Evolutionary conservation across 2,329 filamentous ascomycete genomes (phyloP), one percentile per base, ranked within the genome.

Genomic region (Paecilomyces sp.): DNA sequence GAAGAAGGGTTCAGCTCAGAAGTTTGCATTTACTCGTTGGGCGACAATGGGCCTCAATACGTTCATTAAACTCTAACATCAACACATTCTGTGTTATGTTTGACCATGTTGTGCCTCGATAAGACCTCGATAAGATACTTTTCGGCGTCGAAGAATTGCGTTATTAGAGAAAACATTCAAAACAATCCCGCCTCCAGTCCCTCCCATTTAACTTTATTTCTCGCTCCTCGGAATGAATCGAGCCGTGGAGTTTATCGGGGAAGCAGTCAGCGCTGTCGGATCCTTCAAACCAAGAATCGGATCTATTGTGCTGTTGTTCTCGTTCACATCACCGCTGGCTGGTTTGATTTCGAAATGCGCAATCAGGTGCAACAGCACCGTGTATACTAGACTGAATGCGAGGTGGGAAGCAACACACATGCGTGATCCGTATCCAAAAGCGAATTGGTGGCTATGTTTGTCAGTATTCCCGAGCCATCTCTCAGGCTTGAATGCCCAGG

Each of bases 401-500:
- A 61, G 52, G 31, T 61, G 55, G 1, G 60, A 59, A 12, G 60
- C 60, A 11, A 61, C 60, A 28, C 60, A 61, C 60, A 61, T 61
- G n/a, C 57, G 57, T 13, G 60, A 59, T 7, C 60, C 60, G 54
- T 59, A 59, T 22, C 57, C 60, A 18, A 61, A 61, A 15, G 58
- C 60, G 28, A 58, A 62, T 31, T 62, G 60, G 31, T 62, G 58
- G 33, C 53, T 54, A 28, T 60, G 60, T 5, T 58, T 52, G 22
- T 64, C 61, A 30, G 58, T 52, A 18, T 51, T 57, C 33, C 61
- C 58, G 12, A 61, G 50, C 62, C 64, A 65, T 9, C 64, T 61
- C 30, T 64, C 62, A 1, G 64, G 61, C 15, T 54, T 36, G 25
- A 63, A 64, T 9, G 47, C 57, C 30, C 55, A 30, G 8, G 52